Evolutionary conservation across 345 rosid species (phyloP), one percentile per base, ranked within the genome.

Genomic region (Erodium maritimum): DNA sequence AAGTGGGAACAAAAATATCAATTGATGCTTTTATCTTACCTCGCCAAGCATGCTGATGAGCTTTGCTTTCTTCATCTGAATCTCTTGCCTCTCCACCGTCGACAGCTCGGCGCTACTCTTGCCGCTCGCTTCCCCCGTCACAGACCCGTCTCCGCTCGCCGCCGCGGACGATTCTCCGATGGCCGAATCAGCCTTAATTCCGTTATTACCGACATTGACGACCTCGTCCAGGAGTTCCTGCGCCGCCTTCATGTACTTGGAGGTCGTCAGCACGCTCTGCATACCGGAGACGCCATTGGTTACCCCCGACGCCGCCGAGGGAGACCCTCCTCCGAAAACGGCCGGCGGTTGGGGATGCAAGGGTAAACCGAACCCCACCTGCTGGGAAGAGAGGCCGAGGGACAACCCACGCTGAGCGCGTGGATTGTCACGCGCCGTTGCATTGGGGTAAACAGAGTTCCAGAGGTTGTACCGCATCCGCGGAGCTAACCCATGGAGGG

Each of bases 21-120:
- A n/a, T 25, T 25, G 7, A 25, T 3, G 33, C 4, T 37, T 37
- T 37, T 4, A 5, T 37, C 13, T 5, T 78, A 91, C 98, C 96
- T 91, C 96, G 50, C 86, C 95, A 51, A 91, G 87, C 96, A 91
- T 91, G 75, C 52, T 80, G 42, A 81, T 81, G 22, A 91, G 87
- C 73, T 88, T 91, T 8, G 95, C 96, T 75, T 88, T 91, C 77
- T 81, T 91, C 95, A 84, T 88, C 91, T 91, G 98, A 81, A 88
- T 82, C 61, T 88, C 98, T 68, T 91, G 98, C 59, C 95, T 84
- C 79, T 91, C 98, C 1, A 87, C 89, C 21, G 86, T 84, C 46
- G 80, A 67, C 19, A 88, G 77, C 66, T 91, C 96, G n/a, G 78
- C 76, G 5, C 61, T 60, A 23, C 81, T 71, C 69, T 81, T 91